Percentiles rank a stretch among this genome's conserved stretches.
These are phyloP conservation scores for Omphalotus olearius DNA, from an alignment of 1,284 basidiomycete genomes.

Conservation along the genomic window DNA sequence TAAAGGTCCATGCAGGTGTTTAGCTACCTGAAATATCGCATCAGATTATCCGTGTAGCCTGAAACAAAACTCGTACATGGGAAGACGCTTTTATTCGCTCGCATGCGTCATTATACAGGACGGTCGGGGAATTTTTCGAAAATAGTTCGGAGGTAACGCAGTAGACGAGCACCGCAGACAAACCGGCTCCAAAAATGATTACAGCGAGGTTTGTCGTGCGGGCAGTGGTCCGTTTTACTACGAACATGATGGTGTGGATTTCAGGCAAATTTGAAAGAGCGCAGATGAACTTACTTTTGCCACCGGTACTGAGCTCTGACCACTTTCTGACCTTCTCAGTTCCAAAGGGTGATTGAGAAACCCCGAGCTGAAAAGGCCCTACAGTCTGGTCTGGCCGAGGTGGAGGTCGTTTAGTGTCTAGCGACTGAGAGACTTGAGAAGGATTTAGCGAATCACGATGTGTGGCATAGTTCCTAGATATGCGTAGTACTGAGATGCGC, in stretches of 20 bases:
- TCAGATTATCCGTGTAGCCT: conserved; percentile 12
- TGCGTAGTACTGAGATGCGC: not conserved
- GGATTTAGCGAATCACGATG: conserved; percentile 41
- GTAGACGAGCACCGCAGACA: conserved; percentile 80
- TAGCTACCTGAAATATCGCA: conserved; percentile 45
- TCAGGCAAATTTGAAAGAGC: conserved; percentile 8
- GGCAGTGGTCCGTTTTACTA: conserved; percentile 77
- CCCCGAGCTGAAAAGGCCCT: conserved; percentile 81
- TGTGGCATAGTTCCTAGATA: conserved; percentile 40
- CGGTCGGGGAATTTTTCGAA: conserved; percentile 89
- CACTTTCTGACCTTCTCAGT: conserved; percentile 68
- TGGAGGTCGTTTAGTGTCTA: conserved; percentile 51
- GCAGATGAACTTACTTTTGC: conserved; percentile 69
- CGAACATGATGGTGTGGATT: conserved; percentile 11
- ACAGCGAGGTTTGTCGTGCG: conserved; percentile 81
- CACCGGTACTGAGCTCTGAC: conserved; percentile 76
- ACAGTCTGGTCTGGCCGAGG: conserved; percentile 39
- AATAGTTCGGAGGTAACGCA: conserved; percentile 87
- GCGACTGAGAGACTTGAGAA: conserved; percentile 63
- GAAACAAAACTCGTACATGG: conserved; percentile 40
- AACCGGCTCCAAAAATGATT: conserved; percentile 78
- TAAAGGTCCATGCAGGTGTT: conserved; percentile 60
- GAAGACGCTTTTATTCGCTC: conserved; percentile 76
- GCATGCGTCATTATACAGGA: conserved; percentile 84
- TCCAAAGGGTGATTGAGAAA: conserved; percentile 51